Evolutionary conservation across 2,329 filamentous ascomycete genomes (phyloP).

Genomic region (Sordariomycetes sp.): DNA sequence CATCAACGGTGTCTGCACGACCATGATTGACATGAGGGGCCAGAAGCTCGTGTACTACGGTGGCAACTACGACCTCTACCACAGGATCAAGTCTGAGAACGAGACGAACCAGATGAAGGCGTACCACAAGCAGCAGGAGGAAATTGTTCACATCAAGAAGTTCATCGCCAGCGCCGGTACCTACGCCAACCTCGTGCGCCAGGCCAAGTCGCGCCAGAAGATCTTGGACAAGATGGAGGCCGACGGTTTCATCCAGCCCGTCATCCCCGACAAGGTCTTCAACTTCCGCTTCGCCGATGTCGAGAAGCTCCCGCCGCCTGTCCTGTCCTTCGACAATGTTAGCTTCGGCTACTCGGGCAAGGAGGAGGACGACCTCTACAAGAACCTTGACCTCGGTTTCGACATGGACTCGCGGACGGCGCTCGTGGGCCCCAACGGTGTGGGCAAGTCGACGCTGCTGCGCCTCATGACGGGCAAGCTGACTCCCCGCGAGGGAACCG

Average conservation of each 20-base stretch:
- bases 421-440: constrained; percentile 96
- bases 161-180: constrained; percentile 99
- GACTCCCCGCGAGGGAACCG: constrained; percentile 66
- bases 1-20: constrained; percentile 95
- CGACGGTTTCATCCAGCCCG: constrained; percentile 93
- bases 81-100: constrained; percentile 87
- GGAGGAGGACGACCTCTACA: constrained; percentile 81
- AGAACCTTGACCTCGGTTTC: constrained; percentile 93
- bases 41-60: constrained; percentile 92
- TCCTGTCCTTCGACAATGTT: constrained; percentile 91
- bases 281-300: constrained; percentile 97
- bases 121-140: constrained; percentile 97
- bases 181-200: constrained; percentile 96
- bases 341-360: constrained; percentile 97
- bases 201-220: constrained; percentile 99
- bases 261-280: constrained; percentile 75
- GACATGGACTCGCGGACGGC: constrained; percentile 99
- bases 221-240: constrained; percentile 99
- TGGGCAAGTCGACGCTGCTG: constrained; percentile 93
- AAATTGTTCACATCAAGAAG: constrained; percentile 99
- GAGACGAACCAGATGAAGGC: constrained; percentile 99
- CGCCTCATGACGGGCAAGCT: constrained; percentile 95
- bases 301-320: constrained; percentile 96
- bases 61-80: constrained; percentile 98
- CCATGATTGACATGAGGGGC: constrained; percentile 95